Evolutionary conservation across 768 basidiomycete genomes (phyloP).

Genomic region (Suillus clintonianus): DNA sequence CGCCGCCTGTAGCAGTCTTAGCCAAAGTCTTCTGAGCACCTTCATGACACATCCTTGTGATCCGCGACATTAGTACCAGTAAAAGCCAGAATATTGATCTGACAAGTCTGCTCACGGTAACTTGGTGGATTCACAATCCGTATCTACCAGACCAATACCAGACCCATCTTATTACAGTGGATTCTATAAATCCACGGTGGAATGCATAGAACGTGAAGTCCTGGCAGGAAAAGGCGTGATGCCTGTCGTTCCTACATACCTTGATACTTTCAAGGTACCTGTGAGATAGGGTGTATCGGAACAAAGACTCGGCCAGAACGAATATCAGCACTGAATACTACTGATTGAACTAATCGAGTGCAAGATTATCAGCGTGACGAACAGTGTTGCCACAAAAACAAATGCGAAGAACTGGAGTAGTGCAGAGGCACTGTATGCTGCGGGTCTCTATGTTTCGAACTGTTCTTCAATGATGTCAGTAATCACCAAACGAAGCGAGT

Average conservation of each 20-base stretch:
- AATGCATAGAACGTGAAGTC: background rate
- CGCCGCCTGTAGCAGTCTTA: too few species aligned
- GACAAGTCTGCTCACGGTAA: too few species aligned
- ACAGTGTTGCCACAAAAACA: too few species aligned
- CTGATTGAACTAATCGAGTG: background rate
- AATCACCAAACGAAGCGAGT: background rate
- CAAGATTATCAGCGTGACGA: background rate
- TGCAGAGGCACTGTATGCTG: background rate
- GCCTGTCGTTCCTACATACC: background rate
- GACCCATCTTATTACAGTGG: background rate
- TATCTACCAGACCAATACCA: too few species aligned
- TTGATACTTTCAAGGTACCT: too few species aligned
- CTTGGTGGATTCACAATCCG: too few species aligned
- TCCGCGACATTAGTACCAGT: too few species aligned
- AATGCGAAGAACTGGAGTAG: background rate
- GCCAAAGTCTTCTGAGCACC: too few species aligned
- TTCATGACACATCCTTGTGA: too few species aligned
- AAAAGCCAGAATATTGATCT: too few species aligned
- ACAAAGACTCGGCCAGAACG: too few species aligned
- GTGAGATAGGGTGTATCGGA: too few species aligned
- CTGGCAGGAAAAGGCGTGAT: background rate
- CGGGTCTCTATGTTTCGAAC: background rate
- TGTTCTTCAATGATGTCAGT: background rate
- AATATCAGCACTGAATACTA: background rate
- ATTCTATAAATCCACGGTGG: background rate